Evolutionary conservation across 2,329 filamentous ascomycete species (phyloP), one percentile per base, ranked within the genome.

Genomic region (Talaromyces pinophilus): DNA sequence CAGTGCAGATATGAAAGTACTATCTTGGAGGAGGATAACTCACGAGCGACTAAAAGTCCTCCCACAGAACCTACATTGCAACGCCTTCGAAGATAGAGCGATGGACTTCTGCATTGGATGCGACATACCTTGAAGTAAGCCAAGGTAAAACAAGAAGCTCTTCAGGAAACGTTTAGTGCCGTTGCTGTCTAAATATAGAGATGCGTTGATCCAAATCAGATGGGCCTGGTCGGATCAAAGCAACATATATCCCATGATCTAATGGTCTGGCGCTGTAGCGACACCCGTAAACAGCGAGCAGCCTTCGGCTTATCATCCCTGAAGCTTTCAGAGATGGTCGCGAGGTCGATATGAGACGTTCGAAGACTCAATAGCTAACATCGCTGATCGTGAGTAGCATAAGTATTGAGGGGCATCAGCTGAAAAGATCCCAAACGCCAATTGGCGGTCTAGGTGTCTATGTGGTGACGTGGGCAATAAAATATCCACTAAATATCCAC

Each of bases 21-120:
- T 44, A 44, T 44, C 17, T 2, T n/a, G 6, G 40, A n/a, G 1
- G 11, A 59, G 40, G 48, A 63, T 65, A 65, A 60, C 46, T 48
- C 10, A 25, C 19, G n/a, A 48, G 19, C 46, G 17, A 48, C 46
- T 48, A 22, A 25, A 48, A 13, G 8, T 5, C 46, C 19, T 48
- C 7, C 46, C 46, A 48, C 22, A 25, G 13, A 48, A 25, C 10
- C 46, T 25, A 48, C 46, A 48, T 44, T 44, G 40, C 40, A 44
- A 13, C 40, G 40, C 7, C 40, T 44, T n/a, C 15, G 40, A 44
- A 17, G 40, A 44, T 44, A 44, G 15, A n/a, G 5, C 6, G 2
- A n/a, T n/a, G 13, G 17, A n/a, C n/a, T 44, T n/a, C 40, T 44
- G 40, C 17, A 0, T 5, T 40, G 40, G 17, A n/a, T 17, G 5